phyloP scores from a whole-genome alignment of 495 filamentous ascomycete species.

The Daldinia bambusicola region DNA sequence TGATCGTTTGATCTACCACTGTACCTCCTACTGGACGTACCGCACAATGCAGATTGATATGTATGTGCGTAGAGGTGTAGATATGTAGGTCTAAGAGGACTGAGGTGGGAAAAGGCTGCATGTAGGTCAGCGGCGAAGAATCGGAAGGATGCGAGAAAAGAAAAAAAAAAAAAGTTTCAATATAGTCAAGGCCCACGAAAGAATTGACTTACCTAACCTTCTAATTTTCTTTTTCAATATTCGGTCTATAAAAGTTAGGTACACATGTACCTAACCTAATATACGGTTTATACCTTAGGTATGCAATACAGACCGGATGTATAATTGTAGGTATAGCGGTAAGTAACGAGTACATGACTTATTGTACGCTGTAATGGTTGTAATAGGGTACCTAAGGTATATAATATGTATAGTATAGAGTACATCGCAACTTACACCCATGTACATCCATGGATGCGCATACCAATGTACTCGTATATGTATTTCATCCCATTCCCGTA shows the following conservation, averaged over 20 bases:
- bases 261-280: no score
- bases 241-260: no score
- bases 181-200: not conserved
- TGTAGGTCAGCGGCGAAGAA: constrained; percentile 43
- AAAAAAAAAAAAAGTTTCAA: constrained; percentile 7
- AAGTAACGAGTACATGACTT: not conserved
- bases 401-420: not conserved
- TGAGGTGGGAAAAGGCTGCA: constrained; percentile 21
- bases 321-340: not conserved
- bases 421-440: not conserved
- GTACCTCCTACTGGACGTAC: constrained; percentile 20
- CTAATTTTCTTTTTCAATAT: no score
- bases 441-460: not conserved
- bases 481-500: constrained; percentile 8
- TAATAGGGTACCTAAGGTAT: no score
- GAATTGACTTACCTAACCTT: not conserved
- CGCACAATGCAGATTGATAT: constrained; percentile 14
- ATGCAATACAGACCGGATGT: not conserved
- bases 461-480: not conserved
- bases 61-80: constrained; percentile 12
- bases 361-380: not conserved
- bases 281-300: not conserved
- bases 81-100: constrained; percentile 33
- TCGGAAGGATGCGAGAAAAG: constrained; percentile 22
- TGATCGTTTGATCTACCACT: constrained; percentile 32